These are phyloP conservation scores for Phialophora macrospora DNA, from an alignment of 2,329 filamentous ascomycete species.

Conservation along the genomic window DNA sequence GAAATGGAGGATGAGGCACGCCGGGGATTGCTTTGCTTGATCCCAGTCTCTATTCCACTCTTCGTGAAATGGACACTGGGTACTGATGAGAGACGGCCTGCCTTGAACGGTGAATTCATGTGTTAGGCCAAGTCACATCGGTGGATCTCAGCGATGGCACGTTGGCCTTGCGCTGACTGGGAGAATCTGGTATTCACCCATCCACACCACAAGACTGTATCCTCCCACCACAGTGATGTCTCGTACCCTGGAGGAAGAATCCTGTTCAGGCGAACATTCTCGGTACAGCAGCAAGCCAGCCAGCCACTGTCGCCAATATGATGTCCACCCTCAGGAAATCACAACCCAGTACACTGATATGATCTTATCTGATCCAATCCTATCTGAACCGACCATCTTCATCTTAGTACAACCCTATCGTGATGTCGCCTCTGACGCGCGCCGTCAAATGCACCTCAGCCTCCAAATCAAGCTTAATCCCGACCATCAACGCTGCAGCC, in stretches of 20 bases:
- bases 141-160: too few species aligned
- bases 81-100: background rate
- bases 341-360: background rate
- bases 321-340: background rate
- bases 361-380: background rate
- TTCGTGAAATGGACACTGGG: background rate
- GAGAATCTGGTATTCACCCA: background rate
- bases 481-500: constrained; percentile 62
- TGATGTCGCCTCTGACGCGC: constrained; percentile 64
- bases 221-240: background rate
- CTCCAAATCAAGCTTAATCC: constrained; percentile 68
- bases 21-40: constrained; percentile 28
- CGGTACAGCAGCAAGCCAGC: background rate
- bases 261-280: background rate
- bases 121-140: background rate
- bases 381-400: constrained; percentile 22
- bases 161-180: background rate
- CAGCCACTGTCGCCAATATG: background rate
- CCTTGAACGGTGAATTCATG: background rate
- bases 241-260: background rate
- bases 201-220: background rate
- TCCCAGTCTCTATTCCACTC: background rate
- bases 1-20: constrained; percentile 24
- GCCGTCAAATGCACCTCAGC: constrained; percentile 67
- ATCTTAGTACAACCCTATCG: constrained; percentile 60